Evolutionary conservation across 2,329 filamentous ascomycete genomes (phyloP), one percentile per base, ranked within the genome.

Genomic region (Eutypella sp.): DNA sequence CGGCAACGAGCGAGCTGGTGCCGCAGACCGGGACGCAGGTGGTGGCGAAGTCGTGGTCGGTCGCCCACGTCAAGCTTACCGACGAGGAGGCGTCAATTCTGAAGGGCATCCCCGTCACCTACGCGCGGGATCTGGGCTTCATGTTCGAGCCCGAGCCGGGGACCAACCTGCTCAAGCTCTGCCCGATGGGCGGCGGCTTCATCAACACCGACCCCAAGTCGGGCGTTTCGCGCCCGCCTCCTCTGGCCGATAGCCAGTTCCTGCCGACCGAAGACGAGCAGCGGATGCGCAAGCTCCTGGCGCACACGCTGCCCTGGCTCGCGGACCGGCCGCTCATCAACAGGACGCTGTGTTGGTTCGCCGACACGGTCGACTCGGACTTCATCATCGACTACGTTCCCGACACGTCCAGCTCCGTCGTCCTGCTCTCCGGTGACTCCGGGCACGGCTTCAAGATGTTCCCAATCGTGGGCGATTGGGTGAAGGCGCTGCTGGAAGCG

Each of bases 401-500:
- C 0, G 59, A 65, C 1, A 75, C 69, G 1, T 62, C 64, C 2
- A 72, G 69, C 1, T 65, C 82, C 2, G 59, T 83, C 2, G 56
- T 81, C 0, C 50, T 76, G 1, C 5, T 37, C 15, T 73, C 75
- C 0, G 79, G 79, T 0, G 80, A 83, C 54, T 83, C 78, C 1
- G 80, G 79, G 0, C 79, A 84, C 54, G 77, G 73, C 0, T 82
- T 82, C 59, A 82, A 83, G 61, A 80, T 82, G 75, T 69, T 83
- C 41, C 79, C 78, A 0, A 68, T 81, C 20, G 65, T 79, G n/a
- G 79, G 80, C 0, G 58, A 64, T n/a, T 82, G 75, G 69, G 71
- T 81, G 2, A 66, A 61, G 37, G 65, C 71, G 10, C 52, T 82
- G 5, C 42, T 82, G 0, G 64, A 68, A 19, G 62, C 67, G 2